Conservation (phyloP, 805 yeast species). For the Dipodascus albidus region DNA sequence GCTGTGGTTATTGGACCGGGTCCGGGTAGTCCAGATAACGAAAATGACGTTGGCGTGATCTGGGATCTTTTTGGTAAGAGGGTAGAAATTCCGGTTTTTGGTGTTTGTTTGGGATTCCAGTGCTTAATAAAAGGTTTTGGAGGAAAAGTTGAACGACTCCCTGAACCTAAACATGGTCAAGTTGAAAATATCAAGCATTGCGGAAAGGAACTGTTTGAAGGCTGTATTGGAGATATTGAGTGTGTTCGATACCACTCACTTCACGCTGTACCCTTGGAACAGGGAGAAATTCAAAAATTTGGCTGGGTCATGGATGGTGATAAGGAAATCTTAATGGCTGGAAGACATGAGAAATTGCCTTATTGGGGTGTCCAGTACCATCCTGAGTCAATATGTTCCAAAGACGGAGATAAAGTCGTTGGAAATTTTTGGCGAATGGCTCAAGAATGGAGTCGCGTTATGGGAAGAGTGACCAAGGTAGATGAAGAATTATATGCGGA, state of each 20-base stretch:
- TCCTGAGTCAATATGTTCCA: constrained; percentile 88
- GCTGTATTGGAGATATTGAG: constrained; percentile 35
- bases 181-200: constrained; percentile 39
- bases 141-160: constrained; percentile 39
- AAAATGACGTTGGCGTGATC: constrained; percentile 63
- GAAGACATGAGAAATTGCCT: constrained; percentile 45
- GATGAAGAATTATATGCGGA: neutral
- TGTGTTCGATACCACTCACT: constrained; percentile 89
- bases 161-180: constrained; percentile 75
- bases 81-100: constrained; percentile 53
- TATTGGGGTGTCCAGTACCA: constrained; percentile 94
- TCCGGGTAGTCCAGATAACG: constrained; percentile 74
- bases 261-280: constrained; percentile 23
- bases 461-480: constrained; percentile 2
- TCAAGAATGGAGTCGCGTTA: constrained; percentile 21
- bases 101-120: constrained; percentile 92
- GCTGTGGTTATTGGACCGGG: constrained; percentile 92
- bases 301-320: constrained; percentile 45
- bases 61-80: constrained; percentile 30
- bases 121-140: constrained; percentile 58
- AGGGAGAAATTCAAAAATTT: constrained; percentile 37
- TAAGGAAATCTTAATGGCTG: constrained; percentile 63
- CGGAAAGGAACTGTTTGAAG: constrained; percentile 30
- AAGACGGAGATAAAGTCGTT: constrained; percentile 47
- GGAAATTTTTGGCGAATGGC: constrained; percentile 51